Base-by-base conservation (phyloP, 148 eudicot species). In the Chenopodium formosanum region DNA sequence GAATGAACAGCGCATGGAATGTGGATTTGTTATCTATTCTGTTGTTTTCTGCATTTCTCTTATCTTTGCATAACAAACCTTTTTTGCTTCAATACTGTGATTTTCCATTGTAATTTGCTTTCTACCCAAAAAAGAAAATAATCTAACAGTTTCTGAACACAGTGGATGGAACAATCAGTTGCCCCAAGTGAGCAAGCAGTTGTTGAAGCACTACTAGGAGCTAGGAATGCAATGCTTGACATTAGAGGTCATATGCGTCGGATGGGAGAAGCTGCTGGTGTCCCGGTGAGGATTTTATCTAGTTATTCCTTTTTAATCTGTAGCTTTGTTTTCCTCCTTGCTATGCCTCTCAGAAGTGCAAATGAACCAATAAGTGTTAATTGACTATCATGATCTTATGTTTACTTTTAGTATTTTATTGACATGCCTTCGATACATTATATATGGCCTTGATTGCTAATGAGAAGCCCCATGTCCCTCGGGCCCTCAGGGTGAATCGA, bases 181-280 rank as follows among this genome's bases (percentile, higher is more conserved):
- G 86, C 88, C 84, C 86, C 89, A 76, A 86, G 79, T 78, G 90
- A 90, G 86, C 83, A 79, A 87, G 92, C 86, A 80, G 81, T 94
- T 78, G 89, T 92, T 50, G 85, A 88, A 82, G 91, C 91, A 71
- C 77, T 97, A 83, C 65, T 88, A 75, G 93, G 91, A 87, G 93
- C 99, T 58, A 90, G 97, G 87, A 90, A 91, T 80, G 85, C 92
- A 27, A 97, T 97, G 98, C 92, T 97, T 74, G 87, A 79, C 68
- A 92, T 97, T 74, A 90, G 99, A 87, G 68, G 74, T 87, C 89
- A 85, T 80, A 92, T 97, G 99, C 94, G 91, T 77, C 87, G 81
- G 78, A 97, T 97, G 99, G 99, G 99, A 73, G 91, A 92, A 83
- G 94, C 93, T 83, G 97, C 99, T 40, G 95, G 96, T 80, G 85